Evolutionary conservation across 768 basidiomycete genomes (phyloP), one percentile per base, ranked within the genome.

Genomic region (Mycena venus): DNA sequence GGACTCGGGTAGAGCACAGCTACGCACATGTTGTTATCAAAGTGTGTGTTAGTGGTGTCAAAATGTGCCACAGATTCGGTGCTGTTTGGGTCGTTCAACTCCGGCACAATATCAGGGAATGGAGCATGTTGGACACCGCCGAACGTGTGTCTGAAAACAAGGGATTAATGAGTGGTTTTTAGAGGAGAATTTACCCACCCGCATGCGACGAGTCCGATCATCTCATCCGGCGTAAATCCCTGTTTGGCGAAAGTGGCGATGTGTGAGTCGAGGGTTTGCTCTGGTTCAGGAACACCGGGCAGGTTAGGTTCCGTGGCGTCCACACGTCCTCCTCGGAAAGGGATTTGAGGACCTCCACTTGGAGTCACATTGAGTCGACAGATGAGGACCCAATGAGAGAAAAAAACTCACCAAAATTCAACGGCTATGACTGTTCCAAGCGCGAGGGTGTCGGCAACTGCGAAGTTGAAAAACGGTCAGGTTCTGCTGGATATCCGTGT

Each of bases 341-440:
- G n/a, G n/a, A n/a, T n/a, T n/a, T n/a, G n/a, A n/a, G n/a, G n/a
- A n/a, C n/a, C n/a, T n/a, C n/a, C 70, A 56, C 70, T 63, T 47
- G 42, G 61, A 47, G 42, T 44, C 61, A 47, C 61, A 32, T 32
- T 63, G 61, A 63, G 42, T 63, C 61, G 61, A 47, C 61, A 47
- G 61, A 47, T 63, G 42, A 31, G 42, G 42, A 47, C 61, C 42
- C 42, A 63, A 47, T 63, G 42, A 47, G 61, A 47, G 61, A 47
- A 49, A 61, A 61, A 29, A 63, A 47, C 64, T 53, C 49, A 66
- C 64, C 64, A 72, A 38, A 36, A 36, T 66, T 72, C 64, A 29
- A 66, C 29, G n/a, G 70, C 70, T 40, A 72, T 59, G 31, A 72
- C 64, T 34, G 55, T 49, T 34, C 62, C 64, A 38, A 72, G 49